These are phyloP conservation scores for Microbotryum violaceum DNA, from an alignment of 1,284 basidiomycete genomes.

Conservation along the genomic window DNA sequence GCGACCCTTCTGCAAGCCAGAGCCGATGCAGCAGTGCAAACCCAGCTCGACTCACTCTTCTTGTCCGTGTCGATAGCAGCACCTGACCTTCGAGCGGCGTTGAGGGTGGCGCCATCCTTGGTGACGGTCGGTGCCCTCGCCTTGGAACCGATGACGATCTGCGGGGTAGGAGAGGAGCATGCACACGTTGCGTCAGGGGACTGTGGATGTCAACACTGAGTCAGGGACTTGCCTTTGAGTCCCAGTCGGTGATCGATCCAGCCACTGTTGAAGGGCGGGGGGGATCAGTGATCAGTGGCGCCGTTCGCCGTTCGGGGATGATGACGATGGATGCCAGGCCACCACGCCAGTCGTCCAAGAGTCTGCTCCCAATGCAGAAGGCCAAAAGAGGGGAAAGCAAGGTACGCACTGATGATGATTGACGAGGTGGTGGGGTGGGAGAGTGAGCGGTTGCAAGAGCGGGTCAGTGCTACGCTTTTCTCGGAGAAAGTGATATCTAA, in stretches of 20 bases:
- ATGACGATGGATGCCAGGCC: neutral
- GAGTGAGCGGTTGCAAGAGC: too few species aligned
- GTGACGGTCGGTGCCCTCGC: slow-evolving; percentile 54
- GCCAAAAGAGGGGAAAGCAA: neutral
- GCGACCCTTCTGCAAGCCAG: neutral
- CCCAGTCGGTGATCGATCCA: slow-evolving; percentile 27
- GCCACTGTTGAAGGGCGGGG: neutral
- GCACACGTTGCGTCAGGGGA: neutral
- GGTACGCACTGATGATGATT: neutral
- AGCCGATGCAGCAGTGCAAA: neutral
- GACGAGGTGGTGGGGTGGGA: too few species aligned
- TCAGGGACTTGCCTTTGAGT: slow-evolving; percentile 9
- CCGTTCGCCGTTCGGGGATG: neutral
- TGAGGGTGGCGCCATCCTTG: slow-evolving; percentile 36
- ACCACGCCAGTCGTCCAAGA: too few species aligned
- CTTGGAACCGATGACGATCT: slow-evolving; percentile 68
- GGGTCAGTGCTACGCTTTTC: too few species aligned
- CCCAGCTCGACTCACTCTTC: slow-evolving; percentile 37
- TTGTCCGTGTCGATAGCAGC: slow-evolving; percentile 45
- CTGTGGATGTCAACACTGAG: neutral
- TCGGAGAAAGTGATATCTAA: too few species aligned
- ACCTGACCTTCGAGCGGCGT: slow-evolving; percentile 44
- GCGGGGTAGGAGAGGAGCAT: neutral
- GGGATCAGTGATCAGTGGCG: neutral
- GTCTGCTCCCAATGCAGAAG: too few species aligned